Evolutionary conservation across 106 monocot genomes (phyloP).

Genomic region (Dendrobium chrysotoxum): DNA sequence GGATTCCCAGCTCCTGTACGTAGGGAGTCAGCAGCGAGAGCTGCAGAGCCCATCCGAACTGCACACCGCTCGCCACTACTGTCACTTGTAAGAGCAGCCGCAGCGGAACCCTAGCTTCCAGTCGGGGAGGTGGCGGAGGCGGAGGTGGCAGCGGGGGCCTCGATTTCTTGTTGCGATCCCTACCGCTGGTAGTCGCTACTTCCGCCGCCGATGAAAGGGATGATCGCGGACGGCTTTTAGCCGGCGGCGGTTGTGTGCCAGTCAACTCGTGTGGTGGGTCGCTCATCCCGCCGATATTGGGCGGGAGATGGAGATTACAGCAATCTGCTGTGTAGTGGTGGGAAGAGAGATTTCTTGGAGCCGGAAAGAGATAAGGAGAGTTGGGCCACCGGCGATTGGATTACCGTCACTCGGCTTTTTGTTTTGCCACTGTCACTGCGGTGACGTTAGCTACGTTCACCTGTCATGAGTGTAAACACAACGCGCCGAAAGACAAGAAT

Average conservation of each 20-base stretch:
- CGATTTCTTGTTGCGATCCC: background rate
- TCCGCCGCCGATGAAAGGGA: constrained; percentile 8
- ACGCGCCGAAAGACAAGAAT: background rate
- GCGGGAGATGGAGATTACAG: background rate
- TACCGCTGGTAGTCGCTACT: background rate
- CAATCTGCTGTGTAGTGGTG: background rate
- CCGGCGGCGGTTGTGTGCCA: background rate
- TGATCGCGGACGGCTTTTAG: background rate
- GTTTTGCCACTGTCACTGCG: background rate
- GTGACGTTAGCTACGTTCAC: background rate
- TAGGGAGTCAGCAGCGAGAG: constrained; percentile 69
- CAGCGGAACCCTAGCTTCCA: constrained; percentile 17
- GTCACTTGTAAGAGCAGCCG: constrained; percentile 30
- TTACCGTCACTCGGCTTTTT: background rate
- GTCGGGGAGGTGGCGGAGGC: constrained; percentile 5
- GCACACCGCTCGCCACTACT: constrained; percentile 48
- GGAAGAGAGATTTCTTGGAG: background rate
- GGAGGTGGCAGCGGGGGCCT: constrained; percentile 9
- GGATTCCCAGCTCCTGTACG: constrained; percentile 72
- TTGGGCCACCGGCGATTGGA: background rate
- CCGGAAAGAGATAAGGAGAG: background rate
- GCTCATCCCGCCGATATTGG: background rate
- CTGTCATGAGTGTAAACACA: background rate
- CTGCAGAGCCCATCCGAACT: constrained; percentile 80
- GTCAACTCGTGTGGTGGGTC: background rate